Conservation (phyloP, 1,284 basidiomycete species). For the Sparassis latifolia region DNA sequence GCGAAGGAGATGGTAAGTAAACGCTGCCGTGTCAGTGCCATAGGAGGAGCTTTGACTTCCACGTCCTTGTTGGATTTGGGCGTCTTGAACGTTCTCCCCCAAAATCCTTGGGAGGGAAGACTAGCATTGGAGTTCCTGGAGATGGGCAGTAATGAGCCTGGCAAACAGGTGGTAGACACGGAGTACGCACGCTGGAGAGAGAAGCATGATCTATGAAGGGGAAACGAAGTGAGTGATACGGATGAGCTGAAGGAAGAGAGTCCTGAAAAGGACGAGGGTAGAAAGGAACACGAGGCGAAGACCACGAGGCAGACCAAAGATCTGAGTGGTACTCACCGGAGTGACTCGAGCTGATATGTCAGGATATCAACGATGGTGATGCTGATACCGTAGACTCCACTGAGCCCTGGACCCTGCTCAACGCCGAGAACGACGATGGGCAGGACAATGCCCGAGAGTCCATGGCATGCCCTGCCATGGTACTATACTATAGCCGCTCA, state of each 20-base stretch:
- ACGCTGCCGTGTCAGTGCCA: conserved; percentile 62
- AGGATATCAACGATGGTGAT: conserved; percentile 13
- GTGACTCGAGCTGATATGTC: conserved; percentile 10
- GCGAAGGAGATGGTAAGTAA: conserved; percentile 74
- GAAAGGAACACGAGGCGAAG: conserved; percentile 26
- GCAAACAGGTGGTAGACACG: conserved; percentile 18
- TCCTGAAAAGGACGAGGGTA: conserved; percentile 20
- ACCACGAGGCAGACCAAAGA: conserved; percentile 14
- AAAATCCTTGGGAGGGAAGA: conserved; percentile 46
- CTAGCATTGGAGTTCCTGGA: conserved; percentile 60
- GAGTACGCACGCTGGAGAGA: conserved; percentile 67
- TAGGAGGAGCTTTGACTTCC: conserved; percentile 40
- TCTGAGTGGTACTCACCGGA: conserved; percentile 9
- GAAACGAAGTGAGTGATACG: conserved; percentile 7
- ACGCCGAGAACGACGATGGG: conserved; percentile 2
- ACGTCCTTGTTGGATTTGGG: conserved; percentile 44
- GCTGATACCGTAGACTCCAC: conserved; percentile 3
- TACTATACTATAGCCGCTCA: no score
- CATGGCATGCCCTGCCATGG: neutral
- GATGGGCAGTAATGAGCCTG: conserved; percentile 19
- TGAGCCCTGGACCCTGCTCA: conserved; percentile 11
- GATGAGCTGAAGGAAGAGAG: conserved; percentile 10
- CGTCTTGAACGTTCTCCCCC: conserved; percentile 58
- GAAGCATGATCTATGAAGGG: conserved; percentile 45
- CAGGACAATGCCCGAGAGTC: neutral